Base-by-base conservation (phyloP, 805 yeast genomes). In the Teunomyces kruisii region DNA sequence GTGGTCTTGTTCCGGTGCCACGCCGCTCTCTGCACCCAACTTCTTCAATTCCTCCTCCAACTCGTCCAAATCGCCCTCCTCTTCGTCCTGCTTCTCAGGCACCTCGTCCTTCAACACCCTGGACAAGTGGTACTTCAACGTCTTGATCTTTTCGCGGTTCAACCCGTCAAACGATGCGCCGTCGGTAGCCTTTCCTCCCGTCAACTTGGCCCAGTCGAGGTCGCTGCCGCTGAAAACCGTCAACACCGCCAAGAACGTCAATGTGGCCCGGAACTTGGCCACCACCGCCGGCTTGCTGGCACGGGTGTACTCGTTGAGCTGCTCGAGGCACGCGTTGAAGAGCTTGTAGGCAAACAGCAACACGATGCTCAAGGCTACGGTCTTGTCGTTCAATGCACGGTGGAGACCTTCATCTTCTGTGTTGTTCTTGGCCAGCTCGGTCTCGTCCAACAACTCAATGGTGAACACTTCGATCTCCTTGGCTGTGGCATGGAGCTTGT, bases 401-500 rank as follows among this genome's bases (percentile, higher is more conserved):
- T 56, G 61, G 2, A 79, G 53, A 15, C 68, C 58, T 6, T 67
- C 77, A 42, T 69, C 71, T 4, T 65, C 67, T 4, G 63, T 65
- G 9, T 70, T 54, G 19, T 72, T 66, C 55, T 83, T 84, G 47
- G 75, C 66, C 1, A 54, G 47, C 58, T 94, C 99, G 30, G 94
- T 80, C 2, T 77, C 78, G 56, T 86, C 95, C 44, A 92, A 65
- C 37, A 94, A 65, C 2, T 61, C 57, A 39, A 84, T 67, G 0
- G 92, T 88, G 53, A 79, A 80, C 1, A 54, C 56, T 10, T 88
- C 88, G 24, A 78, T 78, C 10, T 76, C 84, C 6, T 71, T 66
- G 47, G 79, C 78, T 1, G 68, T 54, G 16, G 77, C 67, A 56
- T 90, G 96, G 15, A 83, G 67, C 44, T 80, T 77, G 35, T 76